Conservation (phyloP, 352 stramenopile species). For the Phytophthora boehmeriae region DNA sequence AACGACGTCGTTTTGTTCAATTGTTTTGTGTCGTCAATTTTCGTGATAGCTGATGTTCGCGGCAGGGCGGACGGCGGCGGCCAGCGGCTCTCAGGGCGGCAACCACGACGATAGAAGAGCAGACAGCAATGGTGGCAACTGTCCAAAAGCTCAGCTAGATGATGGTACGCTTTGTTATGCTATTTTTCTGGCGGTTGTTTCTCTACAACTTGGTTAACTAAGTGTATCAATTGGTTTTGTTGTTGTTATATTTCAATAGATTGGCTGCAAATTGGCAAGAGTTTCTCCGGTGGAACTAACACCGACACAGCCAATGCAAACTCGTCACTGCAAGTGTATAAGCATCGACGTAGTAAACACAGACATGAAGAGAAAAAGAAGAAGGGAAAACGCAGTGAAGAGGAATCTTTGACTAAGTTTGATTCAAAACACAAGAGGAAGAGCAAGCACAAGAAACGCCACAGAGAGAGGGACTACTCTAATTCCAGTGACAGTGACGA, state of each 20-base stretch:
- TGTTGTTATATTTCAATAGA: slow-evolving; percentile 28
- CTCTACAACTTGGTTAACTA: too few relatives aligned
- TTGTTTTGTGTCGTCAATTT: slow-evolving; percentile 1
- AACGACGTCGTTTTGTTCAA: neutral
- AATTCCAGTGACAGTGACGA: slow-evolving; percentile 22
- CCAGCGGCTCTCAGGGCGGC: slow-evolving; percentile 1
- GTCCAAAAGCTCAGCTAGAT: neutral
- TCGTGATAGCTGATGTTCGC: slow-evolving; percentile 31
- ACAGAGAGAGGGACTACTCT: slow-evolving; percentile 16
- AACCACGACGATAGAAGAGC: neutral
- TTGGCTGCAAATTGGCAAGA: slow-evolving; percentile 52
- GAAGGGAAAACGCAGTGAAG: slow-evolving; percentile 15
- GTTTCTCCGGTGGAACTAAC: slow-evolving; percentile 20
- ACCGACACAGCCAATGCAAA: slow-evolving; percentile 6
- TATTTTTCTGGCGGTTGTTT: neutral
- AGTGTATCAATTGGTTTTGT: neutral
- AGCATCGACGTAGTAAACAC: slow-evolving; percentile 19
- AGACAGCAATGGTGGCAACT: neutral
- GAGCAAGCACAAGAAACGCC: slow-evolving; percentile 37
- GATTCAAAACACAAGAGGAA: slow-evolving; percentile 42
- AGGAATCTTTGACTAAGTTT: slow-evolving; percentile 18
- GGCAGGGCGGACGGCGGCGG: slow-evolving; percentile 19
- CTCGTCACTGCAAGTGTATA: slow-evolving; percentile 41
- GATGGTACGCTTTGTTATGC: slow-evolving; percentile 5
- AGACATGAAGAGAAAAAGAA: slow-evolving; percentile 34